A percentile compares a stretch with the other conserved stretches of the same genome.
Conservation (phyloP, 1,139 yeast genomes). For the Candida labiduridarum region DNA sequence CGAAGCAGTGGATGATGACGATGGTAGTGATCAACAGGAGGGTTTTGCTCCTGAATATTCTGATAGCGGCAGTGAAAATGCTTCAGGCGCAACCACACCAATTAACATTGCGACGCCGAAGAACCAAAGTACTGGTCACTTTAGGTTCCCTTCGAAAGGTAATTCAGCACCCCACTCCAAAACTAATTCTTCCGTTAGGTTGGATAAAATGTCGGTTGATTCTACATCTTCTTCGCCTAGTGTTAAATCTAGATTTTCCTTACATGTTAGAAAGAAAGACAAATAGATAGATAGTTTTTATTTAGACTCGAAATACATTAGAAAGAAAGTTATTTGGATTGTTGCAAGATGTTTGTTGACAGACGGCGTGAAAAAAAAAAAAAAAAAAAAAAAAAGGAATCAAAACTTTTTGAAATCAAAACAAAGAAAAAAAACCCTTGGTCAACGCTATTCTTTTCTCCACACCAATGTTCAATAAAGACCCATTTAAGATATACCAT, state of each 20-base stretch:
- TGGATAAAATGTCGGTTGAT: constrained; percentile 8
- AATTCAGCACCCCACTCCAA: constrained; percentile 12
- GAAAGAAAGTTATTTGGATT: not conserved
- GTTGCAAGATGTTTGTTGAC: not conserved
- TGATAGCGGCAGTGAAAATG: constrained; percentile 9
- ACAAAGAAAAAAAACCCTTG: not conserved
- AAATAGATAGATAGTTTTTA: not conserved
- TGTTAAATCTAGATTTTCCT: constrained; percentile 7
- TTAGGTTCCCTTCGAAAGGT: constrained; percentile 9
- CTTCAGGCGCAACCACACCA: constrained; percentile 10
- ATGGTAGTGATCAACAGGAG: constrained; percentile 16
- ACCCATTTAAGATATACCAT: constrained; percentile 11
- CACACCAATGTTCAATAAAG: constrained; percentile 7
- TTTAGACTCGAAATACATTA: not conserved
- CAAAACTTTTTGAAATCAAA: not conserved
- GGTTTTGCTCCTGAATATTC: constrained; percentile 26
- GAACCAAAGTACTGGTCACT: constrained; percentile 9
- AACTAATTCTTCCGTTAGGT: constrained; percentile 8
- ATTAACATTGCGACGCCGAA: constrained; percentile 6
- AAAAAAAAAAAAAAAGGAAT: constrained; percentile 3
- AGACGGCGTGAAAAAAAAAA: not conserved
- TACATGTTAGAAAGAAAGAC: constrained; percentile 8
- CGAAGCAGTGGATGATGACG: constrained; percentile 28
- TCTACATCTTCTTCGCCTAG: constrained; percentile 6
- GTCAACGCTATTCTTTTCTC: not conserved